A percentile compares a stretch with the other conserved stretches of the same genome.
Conservation (phyloP, 2,329 filamentous ascomycete species). For the Sclerotiophoma versabilis region DNA sequence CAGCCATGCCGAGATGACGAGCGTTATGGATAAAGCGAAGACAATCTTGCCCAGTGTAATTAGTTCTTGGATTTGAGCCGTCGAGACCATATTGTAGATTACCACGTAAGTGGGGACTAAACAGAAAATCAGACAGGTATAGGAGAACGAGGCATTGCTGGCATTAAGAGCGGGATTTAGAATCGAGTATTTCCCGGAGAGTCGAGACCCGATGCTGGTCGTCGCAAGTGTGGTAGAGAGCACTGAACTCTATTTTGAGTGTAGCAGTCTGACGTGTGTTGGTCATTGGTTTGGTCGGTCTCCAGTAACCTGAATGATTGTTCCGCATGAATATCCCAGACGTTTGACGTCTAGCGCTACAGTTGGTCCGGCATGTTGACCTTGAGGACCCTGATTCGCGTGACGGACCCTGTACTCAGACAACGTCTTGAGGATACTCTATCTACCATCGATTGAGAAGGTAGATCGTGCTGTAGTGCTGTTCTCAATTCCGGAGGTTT, state of each 20-base stretch:
- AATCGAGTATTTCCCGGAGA: constrained; percentile 15
- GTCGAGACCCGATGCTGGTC: constrained; percentile 14
- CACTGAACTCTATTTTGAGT: constrained; percentile 24
- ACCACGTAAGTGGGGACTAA: constrained; percentile 18
- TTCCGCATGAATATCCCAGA: constrained; percentile 30
- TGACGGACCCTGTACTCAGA: constrained; percentile 18
- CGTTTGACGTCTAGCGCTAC: constrained; percentile 28
- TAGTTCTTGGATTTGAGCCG: constrained; percentile 25
- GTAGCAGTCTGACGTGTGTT: not conserved
- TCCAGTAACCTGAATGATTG: constrained; percentile 25
- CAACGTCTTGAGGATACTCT: not conserved
- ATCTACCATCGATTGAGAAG: not conserved
- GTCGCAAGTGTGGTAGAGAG: constrained; percentile 18
- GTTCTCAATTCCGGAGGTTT: too few relatives aligned
- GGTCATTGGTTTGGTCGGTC: constrained; percentile 18
- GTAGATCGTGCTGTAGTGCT: not conserved
- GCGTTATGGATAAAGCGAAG: constrained; percentile 31
- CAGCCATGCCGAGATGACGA: constrained; percentile 38
- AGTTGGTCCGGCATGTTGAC: constrained; percentile 18
- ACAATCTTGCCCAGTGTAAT: constrained; percentile 28
- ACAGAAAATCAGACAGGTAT: constrained; percentile 6
- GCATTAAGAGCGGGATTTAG: constrained; percentile 23
- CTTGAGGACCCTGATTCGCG: constrained; percentile 2
- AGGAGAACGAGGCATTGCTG: constrained; percentile 11
- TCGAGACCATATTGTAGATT: constrained; percentile 9